A percentile compares a stretch with the other conserved stretches of the same genome.
These are phyloP conservation scores for Annulohypoxylon maeteangense DNA, from an alignment of 495 filamentous ascomycete species.

Conservation along the genomic window DNA sequence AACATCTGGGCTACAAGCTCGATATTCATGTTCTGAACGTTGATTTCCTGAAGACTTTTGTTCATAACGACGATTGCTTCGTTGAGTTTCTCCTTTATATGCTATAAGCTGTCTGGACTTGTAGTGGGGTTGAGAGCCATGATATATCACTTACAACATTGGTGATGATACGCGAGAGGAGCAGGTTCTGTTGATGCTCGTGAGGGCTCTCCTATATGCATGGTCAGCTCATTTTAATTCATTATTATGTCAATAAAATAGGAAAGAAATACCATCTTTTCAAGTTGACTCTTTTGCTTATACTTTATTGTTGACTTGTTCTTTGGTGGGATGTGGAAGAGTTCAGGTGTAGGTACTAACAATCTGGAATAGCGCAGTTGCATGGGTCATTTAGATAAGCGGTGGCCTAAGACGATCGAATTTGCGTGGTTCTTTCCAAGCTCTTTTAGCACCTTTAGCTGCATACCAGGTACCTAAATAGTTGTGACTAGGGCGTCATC, in stretches of 20 bases:
- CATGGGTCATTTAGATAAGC: slow-evolving; percentile 1
- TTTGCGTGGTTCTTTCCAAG: neutral
- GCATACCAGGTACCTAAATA: neutral
- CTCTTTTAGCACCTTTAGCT: slow-evolving; percentile 6
- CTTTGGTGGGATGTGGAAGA: slow-evolving; percentile 2
- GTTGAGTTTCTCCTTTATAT: slow-evolving; percentile 90
- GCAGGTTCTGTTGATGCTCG: slow-evolving; percentile 93
- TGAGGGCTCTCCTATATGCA: slow-evolving; percentile 86
- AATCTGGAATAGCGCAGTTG: neutral
- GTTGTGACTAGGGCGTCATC: neutral
- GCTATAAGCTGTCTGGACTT: slow-evolving; percentile 11
- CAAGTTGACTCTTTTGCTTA: neutral
- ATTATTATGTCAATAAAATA: neutral
- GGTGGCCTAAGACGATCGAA: neutral
- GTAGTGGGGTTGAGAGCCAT: neutral
- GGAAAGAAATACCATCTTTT: slow-evolving; percentile 39
- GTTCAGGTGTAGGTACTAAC: neutral
- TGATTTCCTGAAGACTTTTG: slow-evolving; percentile 95
- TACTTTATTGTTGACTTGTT: neutral
- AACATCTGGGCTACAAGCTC: slow-evolving; percentile 99
- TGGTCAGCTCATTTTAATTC: slow-evolving; percentile 22
- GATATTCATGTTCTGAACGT: slow-evolving; percentile 97
- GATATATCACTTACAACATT: slow-evolving; percentile 80
- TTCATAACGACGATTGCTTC: slow-evolving; percentile 93
- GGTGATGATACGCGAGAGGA: slow-evolving; percentile 94